phyloP scores from a whole-genome alignment of 164 flowering plant genomes.

The Vitis labrusca region DNA sequence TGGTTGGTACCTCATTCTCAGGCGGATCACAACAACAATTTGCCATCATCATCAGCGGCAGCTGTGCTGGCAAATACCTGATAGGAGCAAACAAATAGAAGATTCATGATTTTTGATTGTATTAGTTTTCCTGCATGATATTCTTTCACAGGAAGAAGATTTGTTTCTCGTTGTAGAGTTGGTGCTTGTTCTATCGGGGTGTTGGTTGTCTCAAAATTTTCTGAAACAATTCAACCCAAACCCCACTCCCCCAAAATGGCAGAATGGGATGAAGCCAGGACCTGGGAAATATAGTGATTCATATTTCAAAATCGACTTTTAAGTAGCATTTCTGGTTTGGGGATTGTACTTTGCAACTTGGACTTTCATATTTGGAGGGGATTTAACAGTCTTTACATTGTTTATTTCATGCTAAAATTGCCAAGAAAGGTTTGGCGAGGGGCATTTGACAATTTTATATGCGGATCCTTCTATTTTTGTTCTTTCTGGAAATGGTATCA shows the following conservation, averaged over 20 bases:
- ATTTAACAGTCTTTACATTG: too few species aligned
- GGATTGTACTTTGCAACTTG: too few species aligned
- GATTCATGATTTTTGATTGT: neutral
- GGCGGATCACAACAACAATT: neutral
- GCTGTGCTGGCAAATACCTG: conserved; percentile 4
- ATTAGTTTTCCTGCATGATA: conserved; percentile 14
- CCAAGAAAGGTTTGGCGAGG: too few species aligned
- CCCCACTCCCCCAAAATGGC: neutral
- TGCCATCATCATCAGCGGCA: neutral
- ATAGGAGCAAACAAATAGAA: neutral
- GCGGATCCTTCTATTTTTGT: too few species aligned
- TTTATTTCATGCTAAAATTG: too few species aligned
- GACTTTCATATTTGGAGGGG: too few species aligned
- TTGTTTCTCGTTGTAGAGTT: conserved; percentile 21
- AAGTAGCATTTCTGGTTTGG: too few species aligned
- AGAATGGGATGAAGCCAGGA: too few species aligned
- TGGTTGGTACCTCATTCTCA: conserved; percentile 2
- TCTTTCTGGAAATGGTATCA: too few species aligned
- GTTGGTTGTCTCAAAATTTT: conserved; percentile 3
- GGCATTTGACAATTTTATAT: too few species aligned
- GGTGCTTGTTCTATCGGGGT: conserved; percentile 1
- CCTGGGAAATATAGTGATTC: too few species aligned
- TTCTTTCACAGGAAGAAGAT: conserved; percentile 17
- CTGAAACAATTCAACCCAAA: neutral
- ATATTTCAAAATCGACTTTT: too few species aligned